Evolutionary conservation across 768 basidiomycete genomes (phyloP).

Genomic region (Hemileccinum impolitum): DNA sequence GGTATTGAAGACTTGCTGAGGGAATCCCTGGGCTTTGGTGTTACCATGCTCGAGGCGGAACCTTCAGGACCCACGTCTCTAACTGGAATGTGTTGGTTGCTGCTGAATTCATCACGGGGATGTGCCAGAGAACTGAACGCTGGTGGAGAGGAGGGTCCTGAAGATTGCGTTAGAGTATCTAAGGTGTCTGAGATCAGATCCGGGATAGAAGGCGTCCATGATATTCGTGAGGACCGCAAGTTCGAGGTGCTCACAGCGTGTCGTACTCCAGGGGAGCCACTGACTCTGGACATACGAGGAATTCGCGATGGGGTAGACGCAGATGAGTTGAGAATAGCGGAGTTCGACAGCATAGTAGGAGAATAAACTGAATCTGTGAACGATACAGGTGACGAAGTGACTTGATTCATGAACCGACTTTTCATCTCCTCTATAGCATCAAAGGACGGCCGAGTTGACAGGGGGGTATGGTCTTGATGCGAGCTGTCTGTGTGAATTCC

Average conservation of each 20-base stretch:
- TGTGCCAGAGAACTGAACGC: slow-evolving; percentile 32
- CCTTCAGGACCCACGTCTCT: slow-evolving; percentile 8
- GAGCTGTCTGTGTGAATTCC: slow-evolving; percentile 8
- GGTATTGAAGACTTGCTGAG: slow-evolving; percentile 25
- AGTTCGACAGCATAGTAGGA: slow-evolving; percentile 11
- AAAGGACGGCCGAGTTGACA: slow-evolving; percentile 32
- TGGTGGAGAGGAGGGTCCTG: slow-evolving; percentile 52
- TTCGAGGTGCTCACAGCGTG: slow-evolving; percentile 29
- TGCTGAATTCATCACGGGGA: slow-evolving; percentile 10
- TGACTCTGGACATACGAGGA: slow-evolving; percentile 24
- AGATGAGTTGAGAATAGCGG: slow-evolving; percentile 7
- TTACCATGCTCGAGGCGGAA: slow-evolving; percentile 23
- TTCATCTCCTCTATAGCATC: slow-evolving; percentile 67
- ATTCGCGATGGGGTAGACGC: slow-evolving; percentile 24
- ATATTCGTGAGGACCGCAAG: slow-evolving; percentile 23
- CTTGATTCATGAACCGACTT: slow-evolving; percentile 44
- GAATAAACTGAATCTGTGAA: slow-evolving; percentile 17
- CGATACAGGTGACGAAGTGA: slow-evolving; percentile 22
- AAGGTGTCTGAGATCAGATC: slow-evolving; percentile 61
- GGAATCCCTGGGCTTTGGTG: slow-evolving; percentile 27
- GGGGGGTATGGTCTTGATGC: slow-evolving; percentile 9
- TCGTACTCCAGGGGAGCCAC: slow-evolving; percentile 27
- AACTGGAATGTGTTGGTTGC: slow-evolving; percentile 1
- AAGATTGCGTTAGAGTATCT: slow-evolving; percentile 53
- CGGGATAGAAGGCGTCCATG: slow-evolving; percentile 49